Percentiles rank a stretch among this genome's conserved stretches.
These are phyloP conservation scores for Cryphonectria japonica DNA, from an alignment of 2,329 filamentous ascomycete species.

Conservation along the genomic window DNA sequence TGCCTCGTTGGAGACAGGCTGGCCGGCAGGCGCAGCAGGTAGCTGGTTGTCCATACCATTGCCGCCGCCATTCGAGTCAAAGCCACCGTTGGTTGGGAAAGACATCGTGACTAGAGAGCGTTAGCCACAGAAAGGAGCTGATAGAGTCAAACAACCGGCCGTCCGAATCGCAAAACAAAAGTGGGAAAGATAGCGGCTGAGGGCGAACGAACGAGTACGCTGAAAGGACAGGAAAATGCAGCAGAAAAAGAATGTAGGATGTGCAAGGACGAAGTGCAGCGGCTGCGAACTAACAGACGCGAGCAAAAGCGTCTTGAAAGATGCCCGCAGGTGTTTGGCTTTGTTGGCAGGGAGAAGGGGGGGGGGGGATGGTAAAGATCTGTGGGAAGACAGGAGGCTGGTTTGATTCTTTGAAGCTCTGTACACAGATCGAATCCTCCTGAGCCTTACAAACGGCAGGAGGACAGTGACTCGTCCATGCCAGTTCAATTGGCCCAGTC, in stretches of 20 bases:
- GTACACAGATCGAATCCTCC: background rate
- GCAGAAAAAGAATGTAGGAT: background rate
- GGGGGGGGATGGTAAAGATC: background rate
- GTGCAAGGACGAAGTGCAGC: background rate
- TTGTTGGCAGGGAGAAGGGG: background rate
- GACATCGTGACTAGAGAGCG: slow-evolving; percentile 13
- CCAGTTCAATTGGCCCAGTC: background rate
- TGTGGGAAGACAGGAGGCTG: background rate
- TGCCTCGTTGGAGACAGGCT: slow-evolving; percentile 24
- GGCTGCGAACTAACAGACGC: background rate
- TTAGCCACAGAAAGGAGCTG: background rate
- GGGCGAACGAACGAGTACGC: background rate
- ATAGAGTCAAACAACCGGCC: background rate
- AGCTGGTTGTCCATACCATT: slow-evolving; percentile 26
- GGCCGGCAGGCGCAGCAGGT: slow-evolving; percentile 20
- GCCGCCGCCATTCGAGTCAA: slow-evolving; percentile 19
- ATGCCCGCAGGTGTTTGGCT: background rate
- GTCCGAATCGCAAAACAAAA: background rate
- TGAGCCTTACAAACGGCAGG: background rate
- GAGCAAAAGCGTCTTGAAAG: background rate
- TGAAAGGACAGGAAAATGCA: background rate
- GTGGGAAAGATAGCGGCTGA: background rate
- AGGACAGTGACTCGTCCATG: background rate
- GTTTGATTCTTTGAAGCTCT: background rate
- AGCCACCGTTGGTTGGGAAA: slow-evolving; percentile 23